Evolutionary conservation across 331 rosid species (phyloP).

Genomic region (Malus hybrid): DNA sequence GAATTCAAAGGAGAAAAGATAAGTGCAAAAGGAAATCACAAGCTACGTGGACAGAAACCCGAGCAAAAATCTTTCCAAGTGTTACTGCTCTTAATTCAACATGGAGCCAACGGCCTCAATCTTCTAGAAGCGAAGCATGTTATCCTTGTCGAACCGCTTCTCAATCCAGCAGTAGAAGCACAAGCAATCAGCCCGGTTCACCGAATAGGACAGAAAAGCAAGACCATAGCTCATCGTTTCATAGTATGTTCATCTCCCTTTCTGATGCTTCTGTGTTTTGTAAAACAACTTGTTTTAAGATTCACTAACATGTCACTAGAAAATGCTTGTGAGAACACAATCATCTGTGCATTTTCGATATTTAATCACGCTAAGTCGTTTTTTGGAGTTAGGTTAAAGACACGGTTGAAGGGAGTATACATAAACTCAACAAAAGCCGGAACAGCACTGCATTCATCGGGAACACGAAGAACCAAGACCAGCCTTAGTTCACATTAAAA

Average conservation of each 20-base stretch:
- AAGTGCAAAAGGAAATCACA: slow-evolving; percentile 26
- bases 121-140: slow-evolving; percentile 93
- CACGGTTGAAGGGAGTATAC: slow-evolving; percentile 86
- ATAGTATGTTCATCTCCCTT: slow-evolving; percentile 25
- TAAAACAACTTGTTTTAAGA: not conserved
- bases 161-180: slow-evolving; percentile 95
- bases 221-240: slow-evolving; percentile 83
- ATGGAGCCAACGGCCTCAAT: slow-evolving; percentile 95
- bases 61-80: slow-evolving; percentile 53
- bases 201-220: slow-evolving; percentile 70
- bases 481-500: slow-evolving; percentile 67
- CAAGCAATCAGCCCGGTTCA: slow-evolving; percentile 94
- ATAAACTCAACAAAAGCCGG: slow-evolving; percentile 74
- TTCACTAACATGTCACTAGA: not conserved
- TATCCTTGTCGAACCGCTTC: slow-evolving; percentile 84
- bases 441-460: slow-evolving; percentile 58
- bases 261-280: not conserved
- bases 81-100: slow-evolving; percentile 77
- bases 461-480: slow-evolving; percentile 77
- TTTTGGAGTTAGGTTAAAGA: slow-evolving; percentile 55
- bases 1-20: slow-evolving; percentile 67
- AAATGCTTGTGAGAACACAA: not conserved
- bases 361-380: not conserved
- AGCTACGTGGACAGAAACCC: slow-evolving; percentile 15
- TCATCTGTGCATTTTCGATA: not conserved